Conservation (phyloP, 768 basidiomycete species). For the Boletus fagicola region DNA sequence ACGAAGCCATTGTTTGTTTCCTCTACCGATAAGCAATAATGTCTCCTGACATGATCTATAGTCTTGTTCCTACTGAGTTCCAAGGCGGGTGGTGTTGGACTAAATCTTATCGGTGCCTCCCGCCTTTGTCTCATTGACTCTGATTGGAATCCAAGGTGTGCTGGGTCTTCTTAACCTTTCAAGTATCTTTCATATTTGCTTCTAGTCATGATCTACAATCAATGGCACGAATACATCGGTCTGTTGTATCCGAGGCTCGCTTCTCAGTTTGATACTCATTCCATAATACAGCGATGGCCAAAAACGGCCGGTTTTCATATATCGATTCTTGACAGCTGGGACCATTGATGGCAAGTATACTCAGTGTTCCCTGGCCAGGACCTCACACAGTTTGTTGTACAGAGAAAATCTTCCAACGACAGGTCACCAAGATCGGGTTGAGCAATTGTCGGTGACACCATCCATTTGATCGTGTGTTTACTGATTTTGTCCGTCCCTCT, state of each 20-base stretch:
- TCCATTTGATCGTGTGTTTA: not conserved
- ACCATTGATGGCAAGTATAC: constrained; percentile 75
- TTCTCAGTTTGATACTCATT: constrained; percentile 6
- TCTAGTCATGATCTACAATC: constrained; percentile 87
- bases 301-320: constrained; percentile 86
- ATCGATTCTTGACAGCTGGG: constrained; percentile 81
- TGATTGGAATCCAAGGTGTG: constrained; percentile 90
- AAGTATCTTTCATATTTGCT: not conserved
- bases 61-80: constrained; percentile 91
- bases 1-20: constrained; percentile 59
- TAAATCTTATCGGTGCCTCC: constrained; percentile 91
- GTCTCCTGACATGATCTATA: constrained; percentile 29
- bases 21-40: not conserved
- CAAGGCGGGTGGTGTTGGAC: constrained; percentile 93
- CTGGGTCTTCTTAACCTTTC: not conserved
- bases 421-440: constrained; percentile 90
- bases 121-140: constrained; percentile 83
- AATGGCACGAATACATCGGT: constrained; percentile 97
- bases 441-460: constrained; percentile 65
- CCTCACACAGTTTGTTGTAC: constrained; percentile 6
- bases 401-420: constrained; percentile 93
- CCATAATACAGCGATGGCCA: constrained; percentile 76
- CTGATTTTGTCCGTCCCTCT: constrained; percentile 10
- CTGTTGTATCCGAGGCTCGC: constrained; percentile 9
- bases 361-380: not conserved